These are phyloP conservation scores for Hypericum perforatum DNA, from an alignment of 345 rosid species.

Conservation along the genomic window DNA sequence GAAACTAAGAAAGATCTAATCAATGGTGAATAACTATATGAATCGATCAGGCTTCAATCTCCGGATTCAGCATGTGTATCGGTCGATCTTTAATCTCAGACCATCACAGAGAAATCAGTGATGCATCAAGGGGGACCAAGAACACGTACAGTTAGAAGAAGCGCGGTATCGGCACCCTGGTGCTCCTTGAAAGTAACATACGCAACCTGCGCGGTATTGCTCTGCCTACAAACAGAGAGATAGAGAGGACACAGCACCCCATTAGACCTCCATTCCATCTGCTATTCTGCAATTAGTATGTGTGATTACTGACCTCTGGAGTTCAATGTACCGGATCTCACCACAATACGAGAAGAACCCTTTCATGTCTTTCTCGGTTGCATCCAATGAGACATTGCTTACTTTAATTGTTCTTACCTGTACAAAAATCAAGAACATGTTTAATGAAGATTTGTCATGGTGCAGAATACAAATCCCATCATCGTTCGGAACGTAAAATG, in stretches of 20 bases:
- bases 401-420: constrained; percentile 42
- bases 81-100: too few relatives aligned
- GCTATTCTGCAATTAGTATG: too few relatives aligned
- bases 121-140: too few relatives aligned
- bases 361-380: constrained; percentile 53
- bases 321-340: constrained; percentile 59
- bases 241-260: too few relatives aligned
- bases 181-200: constrained; percentile 34
- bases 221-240: constrained; percentile 24
- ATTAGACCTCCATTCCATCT: background rate
- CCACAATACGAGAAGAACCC: constrained; percentile 89
- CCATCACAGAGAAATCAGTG: background rate
- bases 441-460: too few relatives aligned
- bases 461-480: too few relatives aligned
- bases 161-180: constrained; percentile 42
- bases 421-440: background rate
- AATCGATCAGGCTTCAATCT: too few relatives aligned
- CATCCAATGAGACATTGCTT: constrained; percentile 55
- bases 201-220: constrained; percentile 29
- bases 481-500: too few relatives aligned
- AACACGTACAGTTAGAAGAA: constrained; percentile 31
- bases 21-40: too few relatives aligned
- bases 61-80: too few relatives aligned
- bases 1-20: too few relatives aligned
- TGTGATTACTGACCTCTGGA: constrained; percentile 37